These are phyloP conservation scores for Colletotrichum orbiculare DNA, from an alignment of 2,329 filamentous ascomycete genomes.

Conservation along the genomic window DNA sequence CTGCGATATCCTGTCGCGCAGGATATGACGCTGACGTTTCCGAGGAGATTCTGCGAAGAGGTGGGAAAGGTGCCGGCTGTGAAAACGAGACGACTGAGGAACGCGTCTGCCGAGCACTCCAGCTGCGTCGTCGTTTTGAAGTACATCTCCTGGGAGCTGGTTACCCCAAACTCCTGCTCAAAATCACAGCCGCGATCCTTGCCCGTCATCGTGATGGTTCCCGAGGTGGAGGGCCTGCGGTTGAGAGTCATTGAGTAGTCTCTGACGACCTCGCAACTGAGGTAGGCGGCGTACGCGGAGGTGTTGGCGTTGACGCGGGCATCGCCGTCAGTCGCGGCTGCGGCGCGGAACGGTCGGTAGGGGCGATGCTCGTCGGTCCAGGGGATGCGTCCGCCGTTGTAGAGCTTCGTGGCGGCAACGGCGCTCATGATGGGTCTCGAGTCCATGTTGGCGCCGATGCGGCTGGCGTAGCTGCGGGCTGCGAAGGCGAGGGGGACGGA, in stretches of 20 bases:
- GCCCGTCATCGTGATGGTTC: background rate
- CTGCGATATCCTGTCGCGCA: slow-evolving; percentile 14
- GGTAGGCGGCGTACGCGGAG: slow-evolving; percentile 10
- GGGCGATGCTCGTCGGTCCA: slow-evolving; percentile 9
- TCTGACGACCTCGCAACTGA: slow-evolving; percentile 8
- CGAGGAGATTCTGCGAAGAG: background rate
- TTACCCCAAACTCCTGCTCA: slow-evolving; percentile 3
- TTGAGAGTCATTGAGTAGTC: slow-evolving; percentile 7
- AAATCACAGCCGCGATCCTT: slow-evolving; percentile 11
- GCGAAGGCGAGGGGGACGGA: background rate
- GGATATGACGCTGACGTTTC: slow-evolving; percentile 21
- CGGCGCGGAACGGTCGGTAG: slow-evolving; percentile 7
- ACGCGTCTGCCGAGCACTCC: slow-evolving; percentile 7
- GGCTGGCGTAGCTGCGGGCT: background rate
- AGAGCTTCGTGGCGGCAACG: slow-evolving; percentile 3
- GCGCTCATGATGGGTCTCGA: slow-evolving; percentile 15
- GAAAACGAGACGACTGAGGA: slow-evolving; percentile 13
- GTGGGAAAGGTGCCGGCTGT: background rate
- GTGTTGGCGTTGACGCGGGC: slow-evolving; percentile 6
- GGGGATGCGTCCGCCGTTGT: slow-evolving; percentile 3
- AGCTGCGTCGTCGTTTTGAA: slow-evolving; percentile 7
- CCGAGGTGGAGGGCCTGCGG: background rate
- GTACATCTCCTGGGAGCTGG: slow-evolving; percentile 5
- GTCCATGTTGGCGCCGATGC: slow-evolving; percentile 13
- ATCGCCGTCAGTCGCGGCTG: background rate